These are phyloP conservation scores for Leptographium radiaticola DNA, from an alignment of 2,329 filamentous ascomycete species.

Conservation along the genomic window DNA sequence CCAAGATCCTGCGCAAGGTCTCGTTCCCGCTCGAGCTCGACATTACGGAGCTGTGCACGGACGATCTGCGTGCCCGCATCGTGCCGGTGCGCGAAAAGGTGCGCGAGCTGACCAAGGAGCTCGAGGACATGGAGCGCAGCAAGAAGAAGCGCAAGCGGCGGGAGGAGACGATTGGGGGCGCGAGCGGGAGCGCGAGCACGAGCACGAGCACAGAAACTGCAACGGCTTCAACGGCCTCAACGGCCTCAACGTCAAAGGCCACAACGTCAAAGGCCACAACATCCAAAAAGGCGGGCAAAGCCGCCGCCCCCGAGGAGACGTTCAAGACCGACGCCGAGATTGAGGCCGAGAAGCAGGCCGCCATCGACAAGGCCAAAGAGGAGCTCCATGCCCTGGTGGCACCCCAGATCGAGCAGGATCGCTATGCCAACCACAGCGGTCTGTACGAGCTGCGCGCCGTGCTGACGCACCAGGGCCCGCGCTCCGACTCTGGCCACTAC, in stretches of 20 bases:
- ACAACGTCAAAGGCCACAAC: conserved; percentile 28
- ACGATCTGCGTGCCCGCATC: conserved; percentile 69
- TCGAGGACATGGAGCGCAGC: conserved; percentile 81
- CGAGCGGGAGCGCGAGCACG: not conserved
- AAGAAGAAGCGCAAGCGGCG: conserved; percentile 78
- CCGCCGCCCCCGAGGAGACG: conserved; percentile 56
- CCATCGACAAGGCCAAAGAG: conserved; percentile 70
- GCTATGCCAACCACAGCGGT: conserved; percentile 82
- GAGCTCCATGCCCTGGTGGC: conserved; percentile 71
- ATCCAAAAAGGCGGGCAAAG: conserved; percentile 18
- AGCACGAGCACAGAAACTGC: conserved; percentile 17
- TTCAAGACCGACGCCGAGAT: conserved; percentile 93
- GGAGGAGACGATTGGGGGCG: conserved; percentile 15
- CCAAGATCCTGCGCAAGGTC: conserved; percentile 98
- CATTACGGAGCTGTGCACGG: conserved; percentile 87
- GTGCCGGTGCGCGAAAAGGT: conserved; percentile 94
- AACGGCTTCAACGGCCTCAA: conserved; percentile 24
- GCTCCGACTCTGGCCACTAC: conserved; percentile 95
- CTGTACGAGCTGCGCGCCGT: conserved; percentile 90
- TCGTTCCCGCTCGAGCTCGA: conserved; percentile 91
- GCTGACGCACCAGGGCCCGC: conserved; percentile 91
- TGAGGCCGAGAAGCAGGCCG: conserved; percentile 68
- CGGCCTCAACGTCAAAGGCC: conserved; percentile 21
- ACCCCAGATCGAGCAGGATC: conserved; percentile 60
- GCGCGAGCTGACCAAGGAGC: conserved; percentile 86